These are phyloP conservation scores for Yamadazyma sp. DNA, from an alignment of 1,139 yeast species.

Conservation along the genomic window DNA sequence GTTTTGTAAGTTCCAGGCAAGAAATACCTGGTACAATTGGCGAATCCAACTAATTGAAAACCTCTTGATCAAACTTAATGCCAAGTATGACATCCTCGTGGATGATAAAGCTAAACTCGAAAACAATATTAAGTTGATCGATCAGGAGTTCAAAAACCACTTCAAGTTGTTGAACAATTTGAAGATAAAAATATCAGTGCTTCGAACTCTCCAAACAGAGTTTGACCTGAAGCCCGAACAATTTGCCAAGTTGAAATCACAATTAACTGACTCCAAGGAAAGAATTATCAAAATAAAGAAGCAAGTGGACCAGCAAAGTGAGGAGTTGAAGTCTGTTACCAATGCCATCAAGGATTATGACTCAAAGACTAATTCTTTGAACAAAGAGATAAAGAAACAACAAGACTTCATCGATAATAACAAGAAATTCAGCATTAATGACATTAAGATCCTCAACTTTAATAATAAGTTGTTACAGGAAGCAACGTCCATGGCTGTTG, in stretches of 20 bases:
- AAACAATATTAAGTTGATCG: slow-evolving; percentile 22
- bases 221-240: slow-evolving; percentile 18
- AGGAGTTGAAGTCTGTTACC: slow-evolving; percentile 16
- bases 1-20: slow-evolving; percentile 50
- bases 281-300: slow-evolving; percentile 18
- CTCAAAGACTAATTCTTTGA: slow-evolving; percentile 20
- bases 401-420: slow-evolving; percentile 21
- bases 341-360: slow-evolving; percentile 13
- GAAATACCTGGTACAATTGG: slow-evolving; percentile 61
- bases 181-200: slow-evolving; percentile 22
- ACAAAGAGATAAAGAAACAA: slow-evolving; percentile 15
- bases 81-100: slow-evolving; percentile 24
- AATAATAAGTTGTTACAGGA: slow-evolving; percentile 26
- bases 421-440: slow-evolving; percentile 25
- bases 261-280: slow-evolving; percentile 9
- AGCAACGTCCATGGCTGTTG: slow-evolving; percentile 21
- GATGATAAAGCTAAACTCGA: slow-evolving; percentile 26
- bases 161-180: slow-evolving; percentile 16
- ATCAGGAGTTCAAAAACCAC: slow-evolving; percentile 17
- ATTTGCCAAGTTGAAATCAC: slow-evolving; percentile 16
- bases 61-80: slow-evolving; percentile 36
- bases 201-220: slow-evolving; percentile 20
- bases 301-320: slow-evolving; percentile 9
- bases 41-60: slow-evolving; percentile 43
- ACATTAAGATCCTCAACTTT: slow-evolving; percentile 22